Evolutionary conservation across 805 yeast species (phyloP), one percentile per base, ranked within the genome.

Genomic region (Nakazawaea wyomingensis): DNA sequence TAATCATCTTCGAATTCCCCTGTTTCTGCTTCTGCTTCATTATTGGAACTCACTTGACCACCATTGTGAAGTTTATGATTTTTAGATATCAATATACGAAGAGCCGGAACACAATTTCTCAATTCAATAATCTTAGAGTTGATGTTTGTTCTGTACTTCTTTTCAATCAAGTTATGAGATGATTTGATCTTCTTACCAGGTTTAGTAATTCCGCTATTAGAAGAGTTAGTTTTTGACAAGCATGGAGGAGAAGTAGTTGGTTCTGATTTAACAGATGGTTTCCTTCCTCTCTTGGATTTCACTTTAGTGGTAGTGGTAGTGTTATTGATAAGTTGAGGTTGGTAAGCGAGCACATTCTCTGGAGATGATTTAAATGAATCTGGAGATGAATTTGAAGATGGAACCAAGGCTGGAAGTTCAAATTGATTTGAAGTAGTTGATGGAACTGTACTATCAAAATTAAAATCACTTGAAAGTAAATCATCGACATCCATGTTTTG

Each of bases 131-230:
- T 82, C 62, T 82, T 82, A 45, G 80, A 76, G 56, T 82, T 82
- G 52, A 82, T 81, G 53, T 80, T 82, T 6, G 83, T 76, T 56
- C 89, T 66, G 61, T 82, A 82, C 54, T 80, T 78, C 60, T 80
- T 81, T 54, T 82, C 89, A 52, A 82, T 80, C 67, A 79, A 72
- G 54, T 82, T 82, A 61, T 82, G 88, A 2, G 85, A 74, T 2
- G 78, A 69, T 54, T 78, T 79, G 44, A 72, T 76, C 57, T 78
- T 79, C 45, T 64, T 63, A 19, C 57, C 61, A 4, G 73, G 71
- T 46, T 70, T 70, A 10, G 59, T 40, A 17, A 66, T 42, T 10
- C 37, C 37, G 13, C 34, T 27, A 8, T 17, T 21, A 9, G 44
- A 41, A 2, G 45, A 42, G 9, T 11, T 11, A 11, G 40, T 35